Evolutionary conservation across 768 basidiomycete genomes (phyloP), one percentile per base, ranked within the genome.

Genomic region (Boletellus sp.): DNA sequence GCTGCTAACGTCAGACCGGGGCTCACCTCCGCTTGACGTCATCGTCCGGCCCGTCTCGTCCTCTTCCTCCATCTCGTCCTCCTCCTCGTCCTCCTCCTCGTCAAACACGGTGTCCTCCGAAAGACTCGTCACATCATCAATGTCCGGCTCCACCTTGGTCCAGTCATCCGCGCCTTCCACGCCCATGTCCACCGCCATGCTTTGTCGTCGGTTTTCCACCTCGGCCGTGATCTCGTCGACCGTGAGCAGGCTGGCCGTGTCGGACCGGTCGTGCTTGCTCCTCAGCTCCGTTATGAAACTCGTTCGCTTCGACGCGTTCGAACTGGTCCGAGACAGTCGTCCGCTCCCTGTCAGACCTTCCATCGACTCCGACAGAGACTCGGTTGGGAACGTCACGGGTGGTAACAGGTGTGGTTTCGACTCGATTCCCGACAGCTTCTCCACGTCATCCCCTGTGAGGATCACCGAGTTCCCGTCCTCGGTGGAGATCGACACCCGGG

Each of bases 201-300:
- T 83, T 46, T 77, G 80, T 50, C 80, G 71, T 33, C 81, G 74
- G 50, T 73, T 74, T 65, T 88, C 95, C 8, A 99, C 89, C 61
- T 95, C 89, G 10, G 92, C 94, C 0, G 96, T 97, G 60, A 99
- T 96, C 70, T 99, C 93, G 62, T 99, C 95, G 20, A 99, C 90
- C 0, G 95, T 99, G 69, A 97, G 78, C 60, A 97, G 71, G 57
- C 90, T 93, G 4, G 90, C 91, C 8, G 92, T 91, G 61, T 95
- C 93, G 0, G 88, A 89, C 34, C 79, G 76, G 60, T 96, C 92
- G 19, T 88, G 83, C 65, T 84, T 89, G 66, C 82, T 88, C 52
- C 89, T 76, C 48, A 91, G 66, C 61, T 92, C 90, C 1, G 85
- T 87, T 73, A 89, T 85, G 64, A 82, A 86, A 62, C 90, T 92